Evolutionary conservation across 2,329 filamentous ascomycete species (phyloP), one percentile per base, ranked within the genome.

Genomic region (Epichloe glyceriae): DNA sequence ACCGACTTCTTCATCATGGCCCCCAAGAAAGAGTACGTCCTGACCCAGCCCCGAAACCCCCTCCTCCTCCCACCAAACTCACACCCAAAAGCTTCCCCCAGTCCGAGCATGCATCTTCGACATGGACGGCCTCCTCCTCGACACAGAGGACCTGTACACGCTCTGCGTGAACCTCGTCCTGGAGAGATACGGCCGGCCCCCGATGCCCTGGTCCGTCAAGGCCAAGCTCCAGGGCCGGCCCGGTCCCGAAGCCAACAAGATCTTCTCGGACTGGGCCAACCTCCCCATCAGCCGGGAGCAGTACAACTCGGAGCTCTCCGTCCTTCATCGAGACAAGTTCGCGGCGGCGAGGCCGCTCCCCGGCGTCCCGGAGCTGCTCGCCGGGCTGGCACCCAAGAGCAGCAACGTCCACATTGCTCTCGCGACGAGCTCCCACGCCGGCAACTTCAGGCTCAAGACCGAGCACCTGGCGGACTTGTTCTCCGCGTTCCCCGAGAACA

Each of bases 71-170:
- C 5, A 11, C 14, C 41, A 33, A 11, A 12, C 14, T 19, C 20
- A 30, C 26, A 30, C 3, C 20, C 12, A 26, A 17, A 15, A 88
- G 85, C 64, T 83, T 89, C 67, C 85, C 87, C 82, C 85, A 45
- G 76, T 97, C 53, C 80, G 89, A 59, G 93, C 91, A 58, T 96
- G 90, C 68, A 83, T 98, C 57, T 97, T 98, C 67, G 93, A 98
- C 73, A 96, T 97, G 90, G 93, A 98, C 68, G 93, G 93, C 54
- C 83, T 98, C 37, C 80, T 98, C 19, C 86, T 98, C 64, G 83
- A 97, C 69, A 89, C 87, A 35, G 93, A 97, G 73, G 93, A 97
- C 61, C 68, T 82, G 51, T 97, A 97, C 73, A 93, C 88, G 0
- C 65, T 79, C 26, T 85, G 86, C 68, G 85, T 89, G 54, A 96